Percentiles rank a stretch among this genome's conserved stretches.
Evolutionary conservation across 192 early-diverging fungal species (phyloP).

Genomic region (Mortierella alpina): DNA sequence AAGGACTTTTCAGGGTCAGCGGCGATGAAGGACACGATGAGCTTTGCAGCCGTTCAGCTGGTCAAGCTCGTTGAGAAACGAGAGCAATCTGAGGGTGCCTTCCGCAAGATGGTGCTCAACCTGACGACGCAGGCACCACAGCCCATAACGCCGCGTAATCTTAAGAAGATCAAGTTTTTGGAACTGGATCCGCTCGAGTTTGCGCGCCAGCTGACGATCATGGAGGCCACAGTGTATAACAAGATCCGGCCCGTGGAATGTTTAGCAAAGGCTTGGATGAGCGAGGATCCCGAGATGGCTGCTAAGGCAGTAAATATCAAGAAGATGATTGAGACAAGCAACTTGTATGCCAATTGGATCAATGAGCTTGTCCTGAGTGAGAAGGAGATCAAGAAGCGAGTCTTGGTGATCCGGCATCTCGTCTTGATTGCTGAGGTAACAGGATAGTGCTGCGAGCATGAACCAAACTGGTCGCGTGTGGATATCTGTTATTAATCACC

Average conservation of each 20-base stretch:
- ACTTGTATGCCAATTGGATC: constrained; percentile 89
- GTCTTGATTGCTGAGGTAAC: constrained; percentile 78
- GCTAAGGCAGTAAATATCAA: constrained; percentile 85
- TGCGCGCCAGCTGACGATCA: constrained; percentile 95
- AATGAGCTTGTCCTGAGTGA: constrained; percentile 84
- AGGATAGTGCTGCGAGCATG: not conserved
- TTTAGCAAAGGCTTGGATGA: constrained; percentile 88
- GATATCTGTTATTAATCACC: not conserved
- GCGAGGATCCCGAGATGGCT: constrained; percentile 61
- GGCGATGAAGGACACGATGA: constrained; percentile 72
- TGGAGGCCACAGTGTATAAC: constrained; percentile 82
- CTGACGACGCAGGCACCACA: constrained; percentile 72
- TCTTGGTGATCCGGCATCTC: constrained; percentile 83
- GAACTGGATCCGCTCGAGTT: constrained; percentile 92
- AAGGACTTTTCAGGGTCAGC: constrained; percentile 74
- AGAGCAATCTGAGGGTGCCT: constrained; percentile 64
- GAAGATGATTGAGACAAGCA: constrained; percentile 85
- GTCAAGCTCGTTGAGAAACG: constrained; percentile 75
- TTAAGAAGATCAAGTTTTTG: constrained; percentile 80
- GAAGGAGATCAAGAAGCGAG: constrained; percentile 82
- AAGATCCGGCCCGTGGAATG: constrained; percentile 89
- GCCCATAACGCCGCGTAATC: constrained; percentile 82
- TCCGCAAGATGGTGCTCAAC: constrained; percentile 75
- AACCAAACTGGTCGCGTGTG: not conserved
- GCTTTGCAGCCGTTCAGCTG: constrained; percentile 69